A percentile compares a stretch with the other conserved stretches of the same genome.
Evolutionary conservation across 2,329 filamentous ascomycete genomes (phyloP).

Genomic region (Blumeria hordei): DNA sequence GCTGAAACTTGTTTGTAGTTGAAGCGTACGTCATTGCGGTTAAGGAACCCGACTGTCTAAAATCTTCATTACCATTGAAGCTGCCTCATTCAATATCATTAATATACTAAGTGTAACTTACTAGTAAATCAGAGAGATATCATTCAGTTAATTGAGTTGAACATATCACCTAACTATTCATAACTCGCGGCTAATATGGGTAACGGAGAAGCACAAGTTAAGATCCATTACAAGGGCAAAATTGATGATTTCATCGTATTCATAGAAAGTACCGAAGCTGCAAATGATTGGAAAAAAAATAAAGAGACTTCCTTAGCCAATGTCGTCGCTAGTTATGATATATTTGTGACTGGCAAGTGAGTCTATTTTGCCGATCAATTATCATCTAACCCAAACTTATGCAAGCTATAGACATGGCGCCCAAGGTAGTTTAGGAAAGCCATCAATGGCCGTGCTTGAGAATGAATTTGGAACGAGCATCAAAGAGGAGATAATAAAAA

Average conservation of each 20-base stretch:
- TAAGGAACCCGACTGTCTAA: no score
- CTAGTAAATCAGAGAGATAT: no score
- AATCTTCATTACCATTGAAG: no score
- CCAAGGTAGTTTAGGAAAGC: constrained; percentile 55
- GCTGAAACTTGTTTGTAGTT: no score
- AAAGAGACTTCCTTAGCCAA: constrained; percentile 56
- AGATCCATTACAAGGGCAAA: constrained; percentile 46
- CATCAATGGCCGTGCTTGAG: constrained; percentile 51
- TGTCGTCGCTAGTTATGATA: constrained; percentile 69
- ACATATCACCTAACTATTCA: no score
- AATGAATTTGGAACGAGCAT: constrained; percentile 67
- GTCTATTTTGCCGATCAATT: constrained; percentile 15
- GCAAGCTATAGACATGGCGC: constrained; percentile 43
- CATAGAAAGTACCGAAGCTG: constrained; percentile 32
- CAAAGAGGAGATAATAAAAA: constrained; percentile 58
- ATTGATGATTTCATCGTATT: constrained; percentile 46
- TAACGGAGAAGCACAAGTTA: constrained; percentile 26
- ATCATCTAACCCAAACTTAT: background rate
- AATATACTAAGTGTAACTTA: no score
- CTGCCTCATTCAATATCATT: no score
- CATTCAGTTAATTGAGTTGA: no score
- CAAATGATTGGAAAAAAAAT: constrained; percentile 67
- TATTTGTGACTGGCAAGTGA: constrained; percentile 79
- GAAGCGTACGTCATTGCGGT: no score
- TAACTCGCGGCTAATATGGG: no score